A percentile compares a stretch with the other conserved stretches of the same genome.
Evolutionary conservation across 2,329 filamentous ascomycete species (phyloP).

Genomic region (Zasmidium citrigriseum): DNA sequence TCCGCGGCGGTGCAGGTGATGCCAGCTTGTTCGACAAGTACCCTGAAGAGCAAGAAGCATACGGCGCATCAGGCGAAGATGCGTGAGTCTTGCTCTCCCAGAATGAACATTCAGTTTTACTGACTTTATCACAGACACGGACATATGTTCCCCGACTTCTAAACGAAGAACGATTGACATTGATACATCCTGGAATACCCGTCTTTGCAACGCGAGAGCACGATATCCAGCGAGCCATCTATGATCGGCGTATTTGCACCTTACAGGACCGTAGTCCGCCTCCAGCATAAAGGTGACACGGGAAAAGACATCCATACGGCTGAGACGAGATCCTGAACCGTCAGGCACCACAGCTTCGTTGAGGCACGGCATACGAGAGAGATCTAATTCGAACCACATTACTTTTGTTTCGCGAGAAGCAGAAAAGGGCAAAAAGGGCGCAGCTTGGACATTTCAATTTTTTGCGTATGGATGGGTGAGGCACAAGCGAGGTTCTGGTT

Average conservation of each 20-base stretch:
- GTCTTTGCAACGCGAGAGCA: background rate
- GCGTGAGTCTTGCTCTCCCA: constrained; percentile 65
- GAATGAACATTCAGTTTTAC: constrained; percentile 3
- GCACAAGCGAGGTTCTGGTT: background rate
- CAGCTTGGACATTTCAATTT: background rate
- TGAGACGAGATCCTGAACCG: background rate
- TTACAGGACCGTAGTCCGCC: background rate
- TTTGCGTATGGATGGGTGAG: background rate
- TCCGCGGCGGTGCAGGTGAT: constrained; percentile 90
- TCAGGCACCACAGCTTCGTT: background rate
- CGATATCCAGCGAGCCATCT: background rate
- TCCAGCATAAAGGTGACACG: background rate
- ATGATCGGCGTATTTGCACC: background rate
- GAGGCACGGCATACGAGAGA: background rate
- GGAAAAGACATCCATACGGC: background rate
- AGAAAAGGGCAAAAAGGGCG: background rate
- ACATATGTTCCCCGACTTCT: constrained; percentile 76
- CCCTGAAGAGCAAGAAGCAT: constrained; percentile 92
- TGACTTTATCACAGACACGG: constrained; percentile 59
- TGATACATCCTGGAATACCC: background rate
- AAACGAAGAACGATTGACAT: constrained; percentile 16
- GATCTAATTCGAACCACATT: background rate
- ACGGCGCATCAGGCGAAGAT: constrained; percentile 76
- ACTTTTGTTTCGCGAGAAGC: background rate
- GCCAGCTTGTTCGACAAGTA: constrained; percentile 98